Evolutionary conservation across 306 rosid genomes (phyloP), one percentile per base, ranked within the genome.

Genomic region (Rosa multiflora): DNA sequence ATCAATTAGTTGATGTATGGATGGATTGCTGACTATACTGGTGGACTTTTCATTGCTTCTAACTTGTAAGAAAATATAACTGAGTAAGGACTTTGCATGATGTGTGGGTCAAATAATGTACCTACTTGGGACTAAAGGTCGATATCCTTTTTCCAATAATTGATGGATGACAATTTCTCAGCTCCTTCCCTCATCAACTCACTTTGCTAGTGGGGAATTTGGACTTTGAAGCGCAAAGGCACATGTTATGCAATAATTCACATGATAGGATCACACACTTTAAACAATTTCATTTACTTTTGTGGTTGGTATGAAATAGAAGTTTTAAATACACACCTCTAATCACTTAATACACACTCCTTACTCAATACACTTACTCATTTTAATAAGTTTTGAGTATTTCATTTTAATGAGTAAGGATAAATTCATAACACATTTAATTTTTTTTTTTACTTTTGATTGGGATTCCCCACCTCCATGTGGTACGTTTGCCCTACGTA

Each of bases 181-280:
- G 70, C 26, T 73, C 46, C 9, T 73, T 37, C 77, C 35, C 20
- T 39, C 77, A 20, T n/a, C 66, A 72, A 48, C 64, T 15, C 21
- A 37, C 8, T 29, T 29, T 9, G 32, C 18, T 37, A 35, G 48
- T 6, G 37, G 76, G 6, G 6, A 73, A 52, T 21, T 52, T 53
- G 43, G 76, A 66, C 44, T 17, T 35, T 66, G 46, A 32, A 32
- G 62, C 7, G 12, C 29, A 72, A 1, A 12, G 20, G 6, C 76
- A 72, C 64, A 72, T 51, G 64, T 35, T 35, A 35, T 15, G 74
- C 21, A 46, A 5, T 13, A 1, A 44, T 7, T 20, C 40, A 71
- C 26, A 48, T 15, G 44, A 72, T 29, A 62, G 17, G 46, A 66
- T 66, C 8, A 14, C 11, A 66, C 46, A 35, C 15, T 15, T 6